phyloP scores from a whole-genome alignment of 805 yeast genomes.

The Grigorovia jiainica region DNA sequence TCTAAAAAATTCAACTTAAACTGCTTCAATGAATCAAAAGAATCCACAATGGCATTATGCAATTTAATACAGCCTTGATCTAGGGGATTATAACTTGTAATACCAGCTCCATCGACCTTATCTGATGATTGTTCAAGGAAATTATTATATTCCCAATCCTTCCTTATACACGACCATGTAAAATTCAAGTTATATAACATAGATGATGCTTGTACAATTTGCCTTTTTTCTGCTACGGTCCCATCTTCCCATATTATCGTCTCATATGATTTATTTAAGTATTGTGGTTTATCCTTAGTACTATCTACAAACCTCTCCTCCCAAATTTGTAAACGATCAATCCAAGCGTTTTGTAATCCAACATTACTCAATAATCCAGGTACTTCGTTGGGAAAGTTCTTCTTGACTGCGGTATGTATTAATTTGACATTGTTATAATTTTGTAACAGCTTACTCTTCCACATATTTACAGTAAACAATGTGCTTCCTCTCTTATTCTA shows the following conservation, averaged over 20 bases:
- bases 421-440: neutral
- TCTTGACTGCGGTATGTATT: too few relatives aligned
- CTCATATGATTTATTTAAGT: constrained; percentile 19
- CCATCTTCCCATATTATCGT: constrained; percentile 23
- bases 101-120: neutral
- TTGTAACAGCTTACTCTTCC: too few relatives aligned
- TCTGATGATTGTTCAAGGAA: neutral
- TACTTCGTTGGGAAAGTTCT: constrained; percentile 29
- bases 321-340: constrained; percentile 33
- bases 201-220: constrained; percentile 33
- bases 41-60: constrained; percentile 11
- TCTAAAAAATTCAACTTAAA: constrained; percentile 60
- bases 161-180: constrained; percentile 20
- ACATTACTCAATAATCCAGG: constrained; percentile 40
- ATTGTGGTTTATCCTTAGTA: constrained; percentile 12
- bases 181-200: constrained; percentile 31
- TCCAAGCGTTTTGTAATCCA: constrained; percentile 46
- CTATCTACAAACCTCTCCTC: constrained; percentile 33
- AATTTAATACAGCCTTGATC: neutral
- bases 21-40: constrained; percentile 72
- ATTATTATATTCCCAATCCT: neutral
- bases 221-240: constrained; percentile 23
- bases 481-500: too few relatives aligned
- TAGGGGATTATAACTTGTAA: neutral
- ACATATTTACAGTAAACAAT: too few relatives aligned